Percentiles rank a stretch among this genome's conserved stretches.
These are phyloP conservation scores for Serendipita indica DNA, from an alignment of 768 basidiomycete genomes.

Conservation along the genomic window DNA sequence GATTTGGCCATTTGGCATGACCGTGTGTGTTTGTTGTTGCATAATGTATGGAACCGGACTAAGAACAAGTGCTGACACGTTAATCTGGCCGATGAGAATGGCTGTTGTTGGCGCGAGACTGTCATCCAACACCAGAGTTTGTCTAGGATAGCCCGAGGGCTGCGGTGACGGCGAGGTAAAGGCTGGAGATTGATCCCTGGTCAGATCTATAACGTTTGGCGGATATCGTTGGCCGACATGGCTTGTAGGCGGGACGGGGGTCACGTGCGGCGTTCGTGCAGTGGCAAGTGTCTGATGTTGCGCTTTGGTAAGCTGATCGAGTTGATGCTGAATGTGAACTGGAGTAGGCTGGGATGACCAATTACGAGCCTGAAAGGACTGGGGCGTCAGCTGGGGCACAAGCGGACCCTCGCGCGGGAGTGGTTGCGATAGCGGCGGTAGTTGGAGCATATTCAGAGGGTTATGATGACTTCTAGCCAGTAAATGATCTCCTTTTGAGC, in stretches of 20 bases:
- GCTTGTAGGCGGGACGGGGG: neutral
- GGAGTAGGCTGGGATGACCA: conserved; percentile 5
- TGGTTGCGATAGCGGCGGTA: neutral
- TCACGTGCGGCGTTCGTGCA: neutral
- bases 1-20: conserved; percentile 1
- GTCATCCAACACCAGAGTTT: conserved; percentile 1
- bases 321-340: conserved; percentile 2
- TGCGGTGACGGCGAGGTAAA: neutral
- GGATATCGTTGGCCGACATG: neutral
- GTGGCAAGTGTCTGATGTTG: neutral
- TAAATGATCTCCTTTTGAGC: conserved; percentile 1
- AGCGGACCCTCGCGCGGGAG: neutral
- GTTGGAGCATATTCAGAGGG: neutral
- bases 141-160: neutral
- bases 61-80: conserved; percentile 72
- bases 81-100: conserved; percentile 75
- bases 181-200: neutral
- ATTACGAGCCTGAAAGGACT: neutral
- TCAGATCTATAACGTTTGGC: neutral
- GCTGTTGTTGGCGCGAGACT: conserved; percentile 50
- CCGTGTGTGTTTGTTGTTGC: conserved; percentile 25
- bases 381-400: neutral
- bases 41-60: conserved; percentile 61
- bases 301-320: neutral
- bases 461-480: neutral